Percentiles rank a stretch among this genome's conserved stretches.
These are phyloP conservation scores for Schizochytrium sp. DNA, from an alignment of 108 stramenopile genomes.

Conservation along the genomic window DNA sequence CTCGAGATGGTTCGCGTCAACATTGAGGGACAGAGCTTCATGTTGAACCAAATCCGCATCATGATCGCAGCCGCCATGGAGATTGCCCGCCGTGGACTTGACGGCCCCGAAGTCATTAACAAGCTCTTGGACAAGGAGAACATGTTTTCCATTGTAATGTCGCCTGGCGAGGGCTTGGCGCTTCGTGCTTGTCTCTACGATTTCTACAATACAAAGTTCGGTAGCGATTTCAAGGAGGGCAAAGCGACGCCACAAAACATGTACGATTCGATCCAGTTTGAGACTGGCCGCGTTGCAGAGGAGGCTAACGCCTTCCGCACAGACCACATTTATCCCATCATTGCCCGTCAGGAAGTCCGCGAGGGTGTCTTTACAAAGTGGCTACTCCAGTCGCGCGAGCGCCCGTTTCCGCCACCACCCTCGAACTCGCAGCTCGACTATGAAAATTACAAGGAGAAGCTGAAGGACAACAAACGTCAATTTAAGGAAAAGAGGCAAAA, in stretches of 20 bases:
- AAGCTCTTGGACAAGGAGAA: background rate
- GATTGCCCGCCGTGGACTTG: conserved; percentile 60
- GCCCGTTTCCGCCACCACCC: background rate
- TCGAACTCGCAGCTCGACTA: background rate
- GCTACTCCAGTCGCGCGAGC: background rate
- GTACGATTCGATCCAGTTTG: background rate
- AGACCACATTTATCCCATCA: background rate
- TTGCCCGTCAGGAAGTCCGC: background rate
- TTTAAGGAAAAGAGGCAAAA: background rate
- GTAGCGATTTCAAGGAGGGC: background rate
- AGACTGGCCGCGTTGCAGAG: background rate
- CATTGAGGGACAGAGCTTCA: conserved; percentile 85
- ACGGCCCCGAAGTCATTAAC: background rate
- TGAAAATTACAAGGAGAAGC: background rate
- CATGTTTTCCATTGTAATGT: background rate
- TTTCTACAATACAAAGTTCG: background rate
- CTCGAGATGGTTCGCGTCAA: conserved; percentile 73
- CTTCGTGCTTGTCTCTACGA: background rate
- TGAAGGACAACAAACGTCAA: background rate
- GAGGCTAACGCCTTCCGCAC: background rate
- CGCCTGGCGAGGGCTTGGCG: conserved; percentile 1
- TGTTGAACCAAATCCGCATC: conserved; percentile 94
- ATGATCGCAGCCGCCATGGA: conserved; percentile 82
- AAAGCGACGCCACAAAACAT: background rate
- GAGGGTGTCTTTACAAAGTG: background rate